Percentiles rank a stretch among this genome's conserved stretches.
These are phyloP conservation scores for Candida suzukii DNA, from an alignment of 805 yeast genomes.

Conservation along the genomic window DNA sequence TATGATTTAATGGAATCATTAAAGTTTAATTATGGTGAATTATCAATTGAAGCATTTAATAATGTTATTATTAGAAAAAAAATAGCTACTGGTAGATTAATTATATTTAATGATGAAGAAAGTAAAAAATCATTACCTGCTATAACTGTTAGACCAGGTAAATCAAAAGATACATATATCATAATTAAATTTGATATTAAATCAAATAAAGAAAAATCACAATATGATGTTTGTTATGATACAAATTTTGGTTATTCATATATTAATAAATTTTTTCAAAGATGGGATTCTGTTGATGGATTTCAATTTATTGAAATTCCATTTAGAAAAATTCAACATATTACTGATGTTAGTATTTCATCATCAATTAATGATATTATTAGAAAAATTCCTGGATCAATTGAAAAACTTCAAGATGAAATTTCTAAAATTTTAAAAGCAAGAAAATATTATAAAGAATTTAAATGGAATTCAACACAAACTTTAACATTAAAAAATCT, in stretches of 20 bases:
- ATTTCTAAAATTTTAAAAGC: conserved; percentile 28
- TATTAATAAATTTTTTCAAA: conserved; percentile 27
- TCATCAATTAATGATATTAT: conserved; percentile 28
- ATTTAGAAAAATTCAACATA: conserved; percentile 33
- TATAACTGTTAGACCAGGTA: conserved; percentile 40
- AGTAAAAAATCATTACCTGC: conserved; percentile 39
- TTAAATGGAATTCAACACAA: conserved; percentile 30
- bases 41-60: conserved; percentile 41
- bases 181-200: background rate
- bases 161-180: background rate
- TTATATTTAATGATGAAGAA: conserved; percentile 47
- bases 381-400: conserved; percentile 27
- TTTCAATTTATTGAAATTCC: conserved; percentile 31
- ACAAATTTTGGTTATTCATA: conserved; percentile 20
- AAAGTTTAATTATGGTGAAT: conserved; percentile 33
- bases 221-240: background rate
- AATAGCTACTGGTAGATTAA: conserved; percentile 47
- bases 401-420: conserved; percentile 29
- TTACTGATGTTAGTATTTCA: conserved; percentile 31
- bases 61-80: conserved; percentile 40
- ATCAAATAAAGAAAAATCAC: background rate
- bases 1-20: conserved; percentile 40
- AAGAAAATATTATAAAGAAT: conserved; percentile 37
- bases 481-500: conserved; percentile 29
- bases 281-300: conserved; percentile 16